Conservation (phyloP, 2,329 filamentous ascomycete genomes). For the Alternaria consortialis region DNA sequence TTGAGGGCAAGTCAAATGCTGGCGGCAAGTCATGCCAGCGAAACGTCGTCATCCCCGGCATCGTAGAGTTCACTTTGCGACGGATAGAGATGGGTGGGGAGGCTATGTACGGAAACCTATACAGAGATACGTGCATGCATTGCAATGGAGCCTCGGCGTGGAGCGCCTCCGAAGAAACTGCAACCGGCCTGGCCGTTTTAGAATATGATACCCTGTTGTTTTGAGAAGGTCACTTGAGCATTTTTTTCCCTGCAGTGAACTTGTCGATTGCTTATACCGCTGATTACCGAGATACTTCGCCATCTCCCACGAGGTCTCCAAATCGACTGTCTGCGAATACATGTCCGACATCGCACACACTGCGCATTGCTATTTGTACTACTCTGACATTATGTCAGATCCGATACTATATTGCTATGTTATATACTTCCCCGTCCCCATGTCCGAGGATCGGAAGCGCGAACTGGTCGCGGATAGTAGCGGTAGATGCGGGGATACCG, state of each 20-base stretch:
- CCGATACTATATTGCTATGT: slow-evolving; percentile 10
- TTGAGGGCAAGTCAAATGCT: slow-evolving; percentile 22
- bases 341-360: slow-evolving; percentile 11
- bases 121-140: slow-evolving; percentile 21
- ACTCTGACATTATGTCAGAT: neutral
- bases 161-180: slow-evolving; percentile 8
- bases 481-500: slow-evolving; percentile 31
- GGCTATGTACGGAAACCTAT: slow-evolving; percentile 33
- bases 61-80: slow-evolving; percentile 9
- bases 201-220: slow-evolving; percentile 28
- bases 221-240: slow-evolving; percentile 31
- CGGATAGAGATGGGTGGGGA: slow-evolving; percentile 38
- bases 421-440: neutral
- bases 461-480: slow-evolving; percentile 33
- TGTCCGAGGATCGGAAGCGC: neutral
- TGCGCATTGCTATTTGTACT: neutral
- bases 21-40: slow-evolving; percentile 6
- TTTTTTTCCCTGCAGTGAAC: slow-evolving; percentile 22
- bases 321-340: neutral
- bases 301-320: neutral
- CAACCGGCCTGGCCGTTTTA: slow-evolving; percentile 18
- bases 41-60: slow-evolving; percentile 6
- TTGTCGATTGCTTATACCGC: slow-evolving; percentile 30
- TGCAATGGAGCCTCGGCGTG: slow-evolving; percentile 15
- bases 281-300: slow-evolving; percentile 25